phyloP scores from a whole-genome alignment of 2,329 filamentous ascomycete genomes.

The Thermomyces lanuginosus region DNA sequence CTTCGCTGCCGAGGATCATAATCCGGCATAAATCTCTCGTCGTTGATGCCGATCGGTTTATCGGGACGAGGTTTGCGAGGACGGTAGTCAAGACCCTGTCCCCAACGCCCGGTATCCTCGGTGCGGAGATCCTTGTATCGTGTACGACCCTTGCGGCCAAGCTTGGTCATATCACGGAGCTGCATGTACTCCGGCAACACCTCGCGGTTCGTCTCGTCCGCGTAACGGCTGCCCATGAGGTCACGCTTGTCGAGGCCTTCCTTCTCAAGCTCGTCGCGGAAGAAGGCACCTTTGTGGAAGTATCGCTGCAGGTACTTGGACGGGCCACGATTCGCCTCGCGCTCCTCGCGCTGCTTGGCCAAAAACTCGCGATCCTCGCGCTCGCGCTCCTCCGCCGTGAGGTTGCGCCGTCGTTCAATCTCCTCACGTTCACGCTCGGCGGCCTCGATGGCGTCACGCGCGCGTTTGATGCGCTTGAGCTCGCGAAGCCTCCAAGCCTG shows the following conservation, averaged over 20 bases:
- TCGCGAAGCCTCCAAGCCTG: slow-evolving; percentile 92
- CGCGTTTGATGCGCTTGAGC: slow-evolving; percentile 71
- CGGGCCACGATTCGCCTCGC: slow-evolving; percentile 57
- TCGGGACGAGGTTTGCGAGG: slow-evolving; percentile 15
- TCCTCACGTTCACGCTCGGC: slow-evolving; percentile 76
- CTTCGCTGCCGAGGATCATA: slow-evolving; percentile 13
- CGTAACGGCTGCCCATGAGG: slow-evolving; percentile 68
- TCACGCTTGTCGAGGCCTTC: slow-evolving; percentile 65
- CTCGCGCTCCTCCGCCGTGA: slow-evolving; percentile 71
- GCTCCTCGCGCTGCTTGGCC: slow-evolving; percentile 60
- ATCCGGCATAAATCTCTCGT: slow-evolving; percentile 33
- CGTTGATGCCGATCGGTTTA: slow-evolving; percentile 23
- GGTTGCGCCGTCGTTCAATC: slow-evolving; percentile 69
- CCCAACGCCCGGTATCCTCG: slow-evolving; percentile 87
- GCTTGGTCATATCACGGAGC: slow-evolving; percentile 79
- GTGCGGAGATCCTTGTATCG: slow-evolving; percentile 75
- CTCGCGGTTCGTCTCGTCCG: slow-evolving; percentile 74
- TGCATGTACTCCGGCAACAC: slow-evolving; percentile 81
- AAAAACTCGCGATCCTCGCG: slow-evolving; percentile 70
- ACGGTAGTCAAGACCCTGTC: slow-evolving; percentile 18
- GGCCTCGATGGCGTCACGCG: slow-evolving; percentile 67
- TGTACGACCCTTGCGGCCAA: slow-evolving; percentile 81
- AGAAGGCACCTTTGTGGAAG: slow-evolving; percentile 93
- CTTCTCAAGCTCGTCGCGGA: slow-evolving; percentile 60
- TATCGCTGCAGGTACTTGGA: slow-evolving; percentile 91